Base-by-base conservation (phyloP, 345 rosid genomes). In the Brassica cretica region DNA sequence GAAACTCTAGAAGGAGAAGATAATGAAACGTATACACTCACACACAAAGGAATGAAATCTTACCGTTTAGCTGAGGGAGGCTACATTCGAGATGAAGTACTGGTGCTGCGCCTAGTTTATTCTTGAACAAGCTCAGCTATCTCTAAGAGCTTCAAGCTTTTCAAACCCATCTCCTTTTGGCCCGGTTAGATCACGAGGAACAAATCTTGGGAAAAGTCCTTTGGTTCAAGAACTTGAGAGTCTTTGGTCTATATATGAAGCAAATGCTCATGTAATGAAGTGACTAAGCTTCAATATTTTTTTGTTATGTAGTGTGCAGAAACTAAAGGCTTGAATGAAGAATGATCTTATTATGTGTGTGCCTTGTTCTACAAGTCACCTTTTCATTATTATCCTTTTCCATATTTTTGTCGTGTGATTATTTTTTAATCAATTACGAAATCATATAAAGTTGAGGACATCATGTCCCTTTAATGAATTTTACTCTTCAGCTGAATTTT, bases 41-140 rank as follows among this genome's bases (percentile, higher is more conserved):
- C 98, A 21, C 98, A 95, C 67, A 89, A 89, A 61, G 87, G 85
- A 82, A 74, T 83, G 72, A 86, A 83, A 58, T 88, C 98, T 0
- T 95, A 90, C 56, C 96, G 93, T 73, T 69, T 95, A 83, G 99
- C 91, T 44, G 82, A 86, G 70, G 24, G 24, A 88, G 93, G 29
- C 73, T 95, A 66, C 86, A 86, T 12, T 86, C 88, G 2, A 89
- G 76, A 81, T 95, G 99, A 98, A 88, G 89, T 0, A 93, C 98
- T 0, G 98, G 99, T 6, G 99, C 92, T 1, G 99, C 98, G 3
- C 96, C 99, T 2, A 80, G 29, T 80, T 84, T 56, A 75, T 90
- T 71, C 80, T 95, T 56, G 98, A 95, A 84, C 85, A 84, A 30
- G 90, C 89, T 37, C 74, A 88, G 21, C 78, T 91, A 88, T 89